These are phyloP conservation scores for Chrysoporthe austroafricana DNA, from an alignment of 2,329 filamentous ascomycete species.

Conservation along the genomic window DNA sequence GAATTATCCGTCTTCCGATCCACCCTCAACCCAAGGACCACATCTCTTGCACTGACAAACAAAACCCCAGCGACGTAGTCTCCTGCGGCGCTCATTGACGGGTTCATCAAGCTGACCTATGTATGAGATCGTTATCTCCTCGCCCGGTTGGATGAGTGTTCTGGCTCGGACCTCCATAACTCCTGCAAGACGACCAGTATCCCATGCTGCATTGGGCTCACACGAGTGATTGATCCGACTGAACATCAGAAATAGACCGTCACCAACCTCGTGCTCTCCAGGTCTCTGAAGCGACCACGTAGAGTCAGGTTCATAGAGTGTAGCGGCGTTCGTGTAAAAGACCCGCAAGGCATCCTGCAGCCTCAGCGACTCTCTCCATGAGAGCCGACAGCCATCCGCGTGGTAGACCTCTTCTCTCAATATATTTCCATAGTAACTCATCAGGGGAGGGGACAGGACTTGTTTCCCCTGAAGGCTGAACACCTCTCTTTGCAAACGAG, in stretches of 20 bases:
- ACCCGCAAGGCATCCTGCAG: constrained; percentile 11
- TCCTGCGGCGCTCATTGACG: background rate
- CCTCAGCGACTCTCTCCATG: constrained; percentile 10
- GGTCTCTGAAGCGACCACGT: constrained; percentile 9
- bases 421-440: background rate
- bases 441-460: background rate
- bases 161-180: constrained; percentile 12
- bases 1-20: background rate
- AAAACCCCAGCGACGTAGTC: constrained; percentile 10
- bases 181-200: background rate
- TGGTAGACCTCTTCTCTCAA: constrained; percentile 1
- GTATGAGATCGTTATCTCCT: constrained; percentile 16
- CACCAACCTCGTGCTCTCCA: constrained; percentile 4
- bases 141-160: constrained; percentile 1
- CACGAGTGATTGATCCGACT: constrained; percentile 19
- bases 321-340: constrained; percentile 16
- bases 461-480: constrained; percentile 7
- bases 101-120: constrained; percentile 7
- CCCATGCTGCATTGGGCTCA: constrained; percentile 14
- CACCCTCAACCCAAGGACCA: background rate
- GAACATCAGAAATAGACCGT: constrained; percentile 14
- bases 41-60: constrained; percentile 9
- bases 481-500: background rate
- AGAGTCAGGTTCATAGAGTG: constrained; percentile 8
- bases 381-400: constrained; percentile 12